Evolutionary conservation across 768 basidiomycete species (phyloP).

Genomic region (Strobilomyces dryophilus): DNA sequence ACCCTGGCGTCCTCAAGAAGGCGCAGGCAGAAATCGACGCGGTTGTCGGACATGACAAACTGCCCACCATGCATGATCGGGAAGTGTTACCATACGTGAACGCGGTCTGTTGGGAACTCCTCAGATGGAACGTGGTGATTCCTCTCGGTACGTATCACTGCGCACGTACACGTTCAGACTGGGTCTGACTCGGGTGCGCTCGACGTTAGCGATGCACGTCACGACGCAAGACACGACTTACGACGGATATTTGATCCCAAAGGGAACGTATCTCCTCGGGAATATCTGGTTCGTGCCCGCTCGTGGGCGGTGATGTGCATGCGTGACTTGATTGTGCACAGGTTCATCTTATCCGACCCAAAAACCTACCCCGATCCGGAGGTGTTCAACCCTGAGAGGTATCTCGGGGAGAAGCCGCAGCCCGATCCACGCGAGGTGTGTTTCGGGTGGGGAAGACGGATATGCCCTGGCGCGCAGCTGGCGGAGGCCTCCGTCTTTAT

Average conservation of each 20-base stretch:
- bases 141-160: neutral
- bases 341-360: constrained; percentile 10
- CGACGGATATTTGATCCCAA: constrained; percentile 22
- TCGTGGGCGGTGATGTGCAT: neutral
- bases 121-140: constrained; percentile 3
- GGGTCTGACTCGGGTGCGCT: neutral
- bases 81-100: constrained; percentile 13
- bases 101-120: constrained; percentile 14
- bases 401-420: constrained; percentile 6
- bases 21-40: constrained; percentile 14
- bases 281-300: constrained; percentile 12
- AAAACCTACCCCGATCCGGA: constrained; percentile 10
- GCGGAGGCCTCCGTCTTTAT: constrained; percentile 9
- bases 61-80: constrained; percentile 9
- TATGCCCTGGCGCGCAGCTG: constrained; percentile 8
- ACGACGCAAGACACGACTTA: constrained; percentile 15
- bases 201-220: constrained; percentile 2
- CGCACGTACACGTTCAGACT: neutral
- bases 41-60: constrained; percentile 3
- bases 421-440: constrained; percentile 8
- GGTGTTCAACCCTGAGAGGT: constrained; percentile 12
- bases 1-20: neutral
- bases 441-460: constrained; percentile 17
- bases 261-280: constrained; percentile 9
- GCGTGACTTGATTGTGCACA: neutral